phyloP scores from a whole-genome alignment of 352 stramenopile genomes.

The Aphanomyces stellatus region DNA sequence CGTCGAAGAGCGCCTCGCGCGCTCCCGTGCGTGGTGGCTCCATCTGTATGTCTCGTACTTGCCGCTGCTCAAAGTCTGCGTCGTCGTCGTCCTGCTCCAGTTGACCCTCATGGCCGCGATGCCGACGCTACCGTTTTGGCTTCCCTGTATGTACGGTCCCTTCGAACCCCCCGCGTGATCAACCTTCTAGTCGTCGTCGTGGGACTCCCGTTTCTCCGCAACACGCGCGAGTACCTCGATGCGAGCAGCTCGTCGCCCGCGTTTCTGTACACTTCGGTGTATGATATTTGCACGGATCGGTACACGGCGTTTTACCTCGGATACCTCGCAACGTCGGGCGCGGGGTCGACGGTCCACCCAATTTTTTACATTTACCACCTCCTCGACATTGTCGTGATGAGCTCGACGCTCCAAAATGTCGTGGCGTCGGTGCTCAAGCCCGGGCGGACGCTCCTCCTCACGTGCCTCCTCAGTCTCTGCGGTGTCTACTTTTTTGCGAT shows the following conservation, averaged over 20 bases:
- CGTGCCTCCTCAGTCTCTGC: conserved; percentile 11
- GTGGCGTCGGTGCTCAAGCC: conserved; percentile 19
- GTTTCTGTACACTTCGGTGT: not conserved
- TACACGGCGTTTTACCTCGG: conserved; percentile 10
- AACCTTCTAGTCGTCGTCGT: not conserved
- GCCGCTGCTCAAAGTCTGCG: not conserved
- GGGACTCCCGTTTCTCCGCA: not conserved
- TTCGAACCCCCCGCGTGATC: no score
- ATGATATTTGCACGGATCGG: conserved; percentile 3
- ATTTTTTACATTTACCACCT: conserved; percentile 18
- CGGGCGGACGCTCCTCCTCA: conserved; percentile 13
- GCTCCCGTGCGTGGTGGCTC: not conserved
- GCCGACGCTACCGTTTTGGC: not conserved
- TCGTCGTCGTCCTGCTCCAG: not conserved
- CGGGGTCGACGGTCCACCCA: not conserved
- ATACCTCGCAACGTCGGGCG: not conserved
- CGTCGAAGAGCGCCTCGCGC: not conserved
- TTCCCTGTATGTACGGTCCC: not conserved
- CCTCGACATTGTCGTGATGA: conserved; percentile 23
- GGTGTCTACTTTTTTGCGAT: conserved; percentile 21
- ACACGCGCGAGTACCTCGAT: not conserved
- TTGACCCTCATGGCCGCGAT: not conserved
- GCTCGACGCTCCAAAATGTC: conserved; percentile 22
- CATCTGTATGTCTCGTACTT: not conserved
- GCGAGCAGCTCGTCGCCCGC: not conserved